Evolutionary conservation across 495 filamentous ascomycete species (phyloP).

Genomic region (Podospora conica): DNA sequence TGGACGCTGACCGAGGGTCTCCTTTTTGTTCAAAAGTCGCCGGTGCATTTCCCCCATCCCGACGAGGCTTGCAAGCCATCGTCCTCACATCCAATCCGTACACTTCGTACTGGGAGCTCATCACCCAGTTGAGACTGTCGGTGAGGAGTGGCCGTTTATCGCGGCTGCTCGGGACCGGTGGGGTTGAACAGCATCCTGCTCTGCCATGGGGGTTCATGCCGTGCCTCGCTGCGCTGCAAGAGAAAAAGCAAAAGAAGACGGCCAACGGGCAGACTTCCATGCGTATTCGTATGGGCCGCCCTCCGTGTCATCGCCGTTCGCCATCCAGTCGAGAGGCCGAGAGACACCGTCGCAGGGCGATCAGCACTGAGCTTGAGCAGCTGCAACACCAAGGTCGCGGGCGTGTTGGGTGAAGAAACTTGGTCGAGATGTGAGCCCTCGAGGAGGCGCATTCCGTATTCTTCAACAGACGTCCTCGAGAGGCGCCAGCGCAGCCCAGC

Average conservation of each 20-base stretch:
- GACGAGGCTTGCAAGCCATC: not conserved
- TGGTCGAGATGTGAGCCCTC: not conserved
- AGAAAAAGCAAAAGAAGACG: not conserved
- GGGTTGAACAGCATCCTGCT: constrained; percentile 8
- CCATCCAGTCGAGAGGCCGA: not conserved
- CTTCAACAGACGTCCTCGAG: not conserved
- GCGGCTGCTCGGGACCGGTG: constrained; percentile 8
- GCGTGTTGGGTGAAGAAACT: not conserved
- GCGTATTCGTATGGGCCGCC: not conserved
- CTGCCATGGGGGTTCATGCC: constrained; percentile 8
- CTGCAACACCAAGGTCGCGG: not conserved
- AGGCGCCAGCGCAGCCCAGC: constrained; percentile 11
- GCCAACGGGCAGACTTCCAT: not conserved
- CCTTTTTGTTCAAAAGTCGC: not conserved
- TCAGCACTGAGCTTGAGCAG: too few species aligned
- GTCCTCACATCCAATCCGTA: not conserved
- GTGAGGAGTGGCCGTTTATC: not conserved
- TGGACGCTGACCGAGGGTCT: not conserved
- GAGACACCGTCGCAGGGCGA: not conserved
- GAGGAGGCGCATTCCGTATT: not conserved
- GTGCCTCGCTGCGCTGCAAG: constrained; percentile 3
- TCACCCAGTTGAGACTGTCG: not conserved
- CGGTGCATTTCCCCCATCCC: not conserved
- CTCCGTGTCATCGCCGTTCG: not conserved
- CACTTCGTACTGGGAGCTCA: constrained; percentile 20